Evolutionary conservation across 371 early-diverging fungal species (phyloP).

Genomic region (Dinochytrium kinnereticum): DNA sequence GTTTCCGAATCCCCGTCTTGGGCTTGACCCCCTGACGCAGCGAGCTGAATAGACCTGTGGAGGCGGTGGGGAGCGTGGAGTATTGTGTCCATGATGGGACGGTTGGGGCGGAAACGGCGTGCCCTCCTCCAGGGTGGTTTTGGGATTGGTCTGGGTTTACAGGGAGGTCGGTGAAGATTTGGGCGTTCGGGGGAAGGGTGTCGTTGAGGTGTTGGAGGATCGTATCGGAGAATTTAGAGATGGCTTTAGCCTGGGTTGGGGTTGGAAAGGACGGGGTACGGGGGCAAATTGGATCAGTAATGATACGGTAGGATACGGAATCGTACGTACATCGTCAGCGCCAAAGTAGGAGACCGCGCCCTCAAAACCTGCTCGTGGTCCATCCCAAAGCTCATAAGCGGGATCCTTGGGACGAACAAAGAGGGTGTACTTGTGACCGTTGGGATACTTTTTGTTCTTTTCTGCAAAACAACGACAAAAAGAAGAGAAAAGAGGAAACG

Average conservation of each 20-base stretch:
- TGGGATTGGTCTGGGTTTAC: conserved; percentile 13
- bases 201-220: conserved; percentile 13
- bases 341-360: conserved; percentile 80
- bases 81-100: conserved; percentile 36
- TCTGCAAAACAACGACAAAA: too few species aligned
- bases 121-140: conserved; percentile 18
- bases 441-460: conserved; percentile 30
- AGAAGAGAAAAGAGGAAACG: too few species aligned
- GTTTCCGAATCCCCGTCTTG: conserved; percentile 19
- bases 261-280: too few species aligned
- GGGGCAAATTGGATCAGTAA: too few species aligned
- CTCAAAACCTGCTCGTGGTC: conserved; percentile 84
- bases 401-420: conserved; percentile 80
- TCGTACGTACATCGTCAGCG: conserved; percentile 76
- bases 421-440: conserved; percentile 84
- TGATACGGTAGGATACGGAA: too few species aligned
- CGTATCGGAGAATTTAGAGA: conserved; percentile 32
- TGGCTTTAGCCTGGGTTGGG: conserved; percentile 23
- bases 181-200: conserved; percentile 11
- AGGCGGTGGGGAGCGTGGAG: conserved; percentile 14
- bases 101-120: conserved; percentile 32
- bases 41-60: conserved; percentile 13
- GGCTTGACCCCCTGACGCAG: conserved; percentile 28
- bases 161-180: conserved; percentile 44
- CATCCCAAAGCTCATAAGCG: conserved; percentile 89